Conservation (phyloP, 2,329 filamentous ascomycete species). For the Sporothrix pallida region DNA sequence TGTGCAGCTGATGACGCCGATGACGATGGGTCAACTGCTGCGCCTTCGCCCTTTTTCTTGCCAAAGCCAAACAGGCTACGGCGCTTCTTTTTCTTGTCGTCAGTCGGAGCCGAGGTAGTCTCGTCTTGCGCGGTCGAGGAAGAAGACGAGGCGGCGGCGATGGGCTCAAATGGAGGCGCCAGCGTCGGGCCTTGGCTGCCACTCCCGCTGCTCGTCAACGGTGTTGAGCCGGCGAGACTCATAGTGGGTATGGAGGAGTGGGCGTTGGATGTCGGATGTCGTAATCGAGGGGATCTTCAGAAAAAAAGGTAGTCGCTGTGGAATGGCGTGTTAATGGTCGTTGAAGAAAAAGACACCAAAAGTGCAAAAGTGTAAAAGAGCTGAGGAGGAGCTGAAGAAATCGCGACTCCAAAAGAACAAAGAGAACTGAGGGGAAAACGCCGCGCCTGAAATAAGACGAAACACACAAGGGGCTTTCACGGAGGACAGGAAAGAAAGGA, state of each 20-base stretch:
- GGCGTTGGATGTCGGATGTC: not conserved
- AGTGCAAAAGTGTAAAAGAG: not conserved
- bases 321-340: not conserved
- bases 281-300: not conserved
- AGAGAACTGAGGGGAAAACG: not conserved
- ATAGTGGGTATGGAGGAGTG: constrained; percentile 15
- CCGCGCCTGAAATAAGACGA: constrained; percentile 16
- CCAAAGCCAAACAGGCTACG: constrained; percentile 44
- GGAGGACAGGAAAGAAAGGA: not conserved
- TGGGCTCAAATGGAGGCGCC: constrained; percentile 38
- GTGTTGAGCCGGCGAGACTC: constrained; percentile 36
- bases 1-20: not conserved
- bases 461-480: constrained; percentile 10
- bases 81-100: constrained; percentile 46
- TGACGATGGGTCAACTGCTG: not conserved
- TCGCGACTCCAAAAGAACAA: too few relatives aligned
- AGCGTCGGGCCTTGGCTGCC: constrained; percentile 32
- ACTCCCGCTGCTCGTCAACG: constrained; percentile 31
- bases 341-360: not conserved
- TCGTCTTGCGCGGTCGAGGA: constrained; percentile 31
- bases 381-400: not conserved
- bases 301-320: not conserved
- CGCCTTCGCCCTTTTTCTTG: constrained; percentile 51
- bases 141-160: constrained; percentile 29
- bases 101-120: constrained; percentile 1